Base-by-base conservation (phyloP, 2,329 filamentous ascomycete genomes). In the Penicillium italicum region DNA sequence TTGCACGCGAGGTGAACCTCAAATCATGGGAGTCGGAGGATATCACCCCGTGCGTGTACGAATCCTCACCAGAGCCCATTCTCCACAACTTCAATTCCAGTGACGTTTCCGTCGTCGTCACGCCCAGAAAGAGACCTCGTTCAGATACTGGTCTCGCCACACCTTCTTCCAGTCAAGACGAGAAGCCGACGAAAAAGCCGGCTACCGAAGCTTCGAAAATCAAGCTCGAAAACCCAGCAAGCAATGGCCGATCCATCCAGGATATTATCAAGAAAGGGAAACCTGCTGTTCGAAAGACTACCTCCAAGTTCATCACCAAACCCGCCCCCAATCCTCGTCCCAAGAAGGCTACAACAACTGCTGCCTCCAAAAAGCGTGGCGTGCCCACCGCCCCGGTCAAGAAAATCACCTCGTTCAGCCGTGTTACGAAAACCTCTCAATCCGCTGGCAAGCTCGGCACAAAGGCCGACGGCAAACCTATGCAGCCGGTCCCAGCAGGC, bases 1-100 rank as follows among this genome's bases (percentile, higher is more conserved):
- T 99, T 37, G 94, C 94, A 20, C 82, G 81, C 46, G 78, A 91
- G 37, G 88, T 86, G 16, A 83, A 83, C 22, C 74, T 86, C 72
- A 79, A 79, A 50, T 77, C 75, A 56, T 86, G 83, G 83, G 75
- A 50, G 12, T 55, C 53, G 1, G 14, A 85, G 60, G 82, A 85
- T 55, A 62, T 70, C 47, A 54, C 51, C 2, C 67, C 67, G 3
- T 51, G 41, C 47, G 26, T 14, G 7, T 68, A 72, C 9, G 72
- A 75, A 10, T 64, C 74, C 14, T 75, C 76, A 31, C 63, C 61
- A 6, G 61, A 65, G 38, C 62, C 62, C 1, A 61, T 59, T 12
- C 57, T 59, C 9, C 52, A 14, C 1, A 18, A 2, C 11, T 28
- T n/a, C 5, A 24, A 28, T 16, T n/a, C 20, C 14, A 57, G 74